Conservation (phyloP, 441 rosid species). For the Flueggea neowawraea region DNA sequence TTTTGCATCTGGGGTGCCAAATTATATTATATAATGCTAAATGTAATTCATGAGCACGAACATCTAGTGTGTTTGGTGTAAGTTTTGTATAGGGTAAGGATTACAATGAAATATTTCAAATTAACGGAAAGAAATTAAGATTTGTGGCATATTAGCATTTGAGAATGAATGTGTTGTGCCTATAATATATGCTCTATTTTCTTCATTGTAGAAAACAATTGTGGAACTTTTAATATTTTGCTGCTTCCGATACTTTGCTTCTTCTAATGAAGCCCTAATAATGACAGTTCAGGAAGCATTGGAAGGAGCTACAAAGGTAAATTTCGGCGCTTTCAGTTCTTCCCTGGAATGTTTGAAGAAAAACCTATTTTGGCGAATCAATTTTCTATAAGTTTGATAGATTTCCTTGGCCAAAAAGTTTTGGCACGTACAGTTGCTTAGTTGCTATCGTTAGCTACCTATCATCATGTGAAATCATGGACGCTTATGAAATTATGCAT, state of each 20-base stretch:
- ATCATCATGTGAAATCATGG: neutral
- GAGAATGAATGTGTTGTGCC: no score
- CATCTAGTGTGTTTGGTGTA: no score
- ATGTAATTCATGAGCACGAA: no score
- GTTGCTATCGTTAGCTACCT: neutral
- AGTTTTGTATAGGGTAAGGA: no score
- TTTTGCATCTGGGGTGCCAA: neutral
- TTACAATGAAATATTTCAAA: no score
- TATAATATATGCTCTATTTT: no score
- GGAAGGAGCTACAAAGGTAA: conserved; percentile 94
- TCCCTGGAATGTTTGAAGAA: conserved; percentile 67
- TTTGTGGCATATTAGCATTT: no score
- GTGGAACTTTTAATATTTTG: conserved; percentile 2
- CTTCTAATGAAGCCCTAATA: conserved; percentile 1
- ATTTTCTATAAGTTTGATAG: conserved; percentile 75
- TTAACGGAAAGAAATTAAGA: no score
- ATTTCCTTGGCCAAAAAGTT: neutral
- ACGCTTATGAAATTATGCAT: no score
- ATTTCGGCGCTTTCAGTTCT: conserved; percentile 80
- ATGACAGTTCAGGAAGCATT: conserved; percentile 77
- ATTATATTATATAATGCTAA: no score
- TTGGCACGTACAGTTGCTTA: neutral
- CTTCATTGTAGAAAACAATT: neutral
- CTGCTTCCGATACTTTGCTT: neutral
- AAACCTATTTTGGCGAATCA: conserved; percentile 83